These are phyloP conservation scores for Globisporangium mamillatum DNA, from an alignment of 352 stramenopile species.

Conservation along the genomic window DNA sequence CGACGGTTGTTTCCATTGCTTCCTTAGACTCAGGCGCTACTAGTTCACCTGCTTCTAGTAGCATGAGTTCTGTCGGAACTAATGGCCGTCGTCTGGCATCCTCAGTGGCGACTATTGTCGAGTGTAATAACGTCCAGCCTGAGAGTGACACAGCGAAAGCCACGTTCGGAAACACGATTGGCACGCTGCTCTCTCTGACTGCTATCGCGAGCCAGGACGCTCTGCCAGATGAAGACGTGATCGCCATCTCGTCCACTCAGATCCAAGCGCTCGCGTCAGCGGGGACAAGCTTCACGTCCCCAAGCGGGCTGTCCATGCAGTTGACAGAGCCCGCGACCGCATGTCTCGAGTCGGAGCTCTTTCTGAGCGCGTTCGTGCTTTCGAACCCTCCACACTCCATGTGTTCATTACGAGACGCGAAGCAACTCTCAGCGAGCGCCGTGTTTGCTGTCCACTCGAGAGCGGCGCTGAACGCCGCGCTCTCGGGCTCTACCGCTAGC, in stretches of 20 bases:
- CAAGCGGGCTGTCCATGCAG: constrained; percentile 26
- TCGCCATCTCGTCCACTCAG: constrained; percentile 24
- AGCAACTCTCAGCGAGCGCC: constrained; percentile 37
- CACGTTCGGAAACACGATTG: constrained; percentile 34
- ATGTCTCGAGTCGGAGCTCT: constrained; percentile 49
- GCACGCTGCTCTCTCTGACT: constrained; percentile 48
- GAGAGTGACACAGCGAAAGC: constrained; percentile 22
- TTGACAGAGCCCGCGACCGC: constrained; percentile 39
- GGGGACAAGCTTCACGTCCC: constrained; percentile 22
- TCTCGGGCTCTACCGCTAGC: constrained; percentile 13
- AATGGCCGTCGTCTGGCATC: constrained; percentile 15
- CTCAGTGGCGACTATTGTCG: constrained; percentile 4
- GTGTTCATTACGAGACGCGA: constrained; percentile 39
- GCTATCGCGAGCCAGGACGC: constrained; percentile 51
- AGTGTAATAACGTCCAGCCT: constrained; percentile 7
- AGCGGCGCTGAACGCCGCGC: constrained; percentile 22
- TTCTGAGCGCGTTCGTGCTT: constrained; percentile 49
- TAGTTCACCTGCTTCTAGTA: background rate
- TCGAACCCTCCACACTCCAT: constrained; percentile 30
- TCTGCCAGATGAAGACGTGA: constrained; percentile 35
- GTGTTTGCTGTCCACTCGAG: constrained; percentile 50
- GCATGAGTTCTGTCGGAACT: background rate
- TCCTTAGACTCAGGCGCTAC: background rate
- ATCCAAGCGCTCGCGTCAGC: constrained; percentile 37
- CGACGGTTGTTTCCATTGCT: constrained; percentile 31